phyloP scores from a whole-genome alignment of 2,329 filamentous ascomycete genomes.

The Ciborinia camelliae region DNA sequence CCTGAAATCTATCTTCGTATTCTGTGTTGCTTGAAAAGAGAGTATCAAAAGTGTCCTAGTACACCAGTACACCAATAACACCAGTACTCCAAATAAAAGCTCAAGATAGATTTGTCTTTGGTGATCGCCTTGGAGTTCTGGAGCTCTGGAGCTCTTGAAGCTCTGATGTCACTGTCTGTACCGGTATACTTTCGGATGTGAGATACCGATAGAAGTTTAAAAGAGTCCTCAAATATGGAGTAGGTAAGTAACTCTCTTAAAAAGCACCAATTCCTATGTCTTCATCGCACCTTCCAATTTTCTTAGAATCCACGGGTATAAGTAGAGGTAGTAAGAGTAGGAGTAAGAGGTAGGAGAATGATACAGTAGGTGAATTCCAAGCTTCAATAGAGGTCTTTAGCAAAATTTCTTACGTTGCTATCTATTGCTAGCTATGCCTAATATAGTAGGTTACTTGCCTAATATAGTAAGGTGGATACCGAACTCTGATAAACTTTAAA shows the following conservation, averaged over 20 bases:
- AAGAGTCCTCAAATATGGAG: background rate
- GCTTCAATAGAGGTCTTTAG: no score
- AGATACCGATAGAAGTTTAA: background rate
- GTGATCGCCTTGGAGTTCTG: no score
- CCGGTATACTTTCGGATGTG: background rate
- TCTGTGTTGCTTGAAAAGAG: background rate
- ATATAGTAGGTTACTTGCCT: no score
- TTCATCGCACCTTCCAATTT: constrained; percentile 11
- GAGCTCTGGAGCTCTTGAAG: no score
- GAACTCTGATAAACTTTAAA: no score
- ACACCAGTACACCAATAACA: no score
- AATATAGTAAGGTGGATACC: no score
- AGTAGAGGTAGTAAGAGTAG: background rate
- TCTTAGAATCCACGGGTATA: constrained; percentile 6
- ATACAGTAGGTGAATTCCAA: no score
- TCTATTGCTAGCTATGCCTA: no score
- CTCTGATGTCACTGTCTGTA: background rate
- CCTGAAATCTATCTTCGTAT: background rate
- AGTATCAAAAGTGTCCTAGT: background rate
- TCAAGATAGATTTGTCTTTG: no score
- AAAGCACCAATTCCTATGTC: background rate
- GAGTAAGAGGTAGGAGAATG: background rate
- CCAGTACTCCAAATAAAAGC: background rate
- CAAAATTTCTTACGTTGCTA: no score
- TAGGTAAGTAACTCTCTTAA: background rate